Percentiles rank a stretch among this genome's conserved stretches.
Conservation (phyloP, 371 early-diverging fungal genomes). For the Actinomortierella ambigua region DNA sequence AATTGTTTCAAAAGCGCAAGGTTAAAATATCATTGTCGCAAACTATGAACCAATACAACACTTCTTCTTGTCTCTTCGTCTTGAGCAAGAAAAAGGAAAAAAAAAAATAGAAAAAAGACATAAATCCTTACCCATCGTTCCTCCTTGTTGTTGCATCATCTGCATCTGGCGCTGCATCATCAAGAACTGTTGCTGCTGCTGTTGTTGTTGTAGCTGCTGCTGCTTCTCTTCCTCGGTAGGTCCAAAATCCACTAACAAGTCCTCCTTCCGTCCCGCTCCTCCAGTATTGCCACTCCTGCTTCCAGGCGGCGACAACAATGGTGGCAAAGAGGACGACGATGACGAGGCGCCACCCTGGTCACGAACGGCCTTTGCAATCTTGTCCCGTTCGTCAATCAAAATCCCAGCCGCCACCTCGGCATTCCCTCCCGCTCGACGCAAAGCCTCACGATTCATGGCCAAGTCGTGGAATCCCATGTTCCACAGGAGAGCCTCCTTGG, state of each 20-base stretch:
- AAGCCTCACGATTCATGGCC: slow-evolving; percentile 52
- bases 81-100: background rate
- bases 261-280: slow-evolving; percentile 15
- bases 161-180: slow-evolving; percentile 31
- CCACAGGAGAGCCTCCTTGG: slow-evolving; percentile 47
- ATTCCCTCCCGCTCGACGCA: slow-evolving; percentile 66
- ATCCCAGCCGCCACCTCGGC: slow-evolving; percentile 59
- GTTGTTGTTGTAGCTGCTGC: slow-evolving; percentile 18
- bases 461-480: slow-evolving; percentile 58
- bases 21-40: background rate
- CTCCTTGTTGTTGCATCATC: slow-evolving; percentile 36
- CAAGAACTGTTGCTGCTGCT: slow-evolving; percentile 20
- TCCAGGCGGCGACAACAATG: slow-evolving; percentile 24
- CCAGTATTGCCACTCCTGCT: slow-evolving; percentile 5
- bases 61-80: no score
- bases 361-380: slow-evolving; percentile 34
- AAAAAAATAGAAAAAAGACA: background rate
- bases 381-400: slow-evolving; percentile 52
- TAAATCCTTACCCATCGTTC: slow-evolving; percentile 4
- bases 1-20: no score
- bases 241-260: slow-evolving; percentile 35
- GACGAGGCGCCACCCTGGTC: slow-evolving; percentile 24
- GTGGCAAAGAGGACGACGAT: slow-evolving; percentile 31
- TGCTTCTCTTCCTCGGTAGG: slow-evolving; percentile 10
- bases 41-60: no score